Percentiles rank a stretch among this genome's conserved stretches.
phyloP scores from a whole-genome alignment of 257 asterid species.

The Nicotiana attenuata region DNA sequence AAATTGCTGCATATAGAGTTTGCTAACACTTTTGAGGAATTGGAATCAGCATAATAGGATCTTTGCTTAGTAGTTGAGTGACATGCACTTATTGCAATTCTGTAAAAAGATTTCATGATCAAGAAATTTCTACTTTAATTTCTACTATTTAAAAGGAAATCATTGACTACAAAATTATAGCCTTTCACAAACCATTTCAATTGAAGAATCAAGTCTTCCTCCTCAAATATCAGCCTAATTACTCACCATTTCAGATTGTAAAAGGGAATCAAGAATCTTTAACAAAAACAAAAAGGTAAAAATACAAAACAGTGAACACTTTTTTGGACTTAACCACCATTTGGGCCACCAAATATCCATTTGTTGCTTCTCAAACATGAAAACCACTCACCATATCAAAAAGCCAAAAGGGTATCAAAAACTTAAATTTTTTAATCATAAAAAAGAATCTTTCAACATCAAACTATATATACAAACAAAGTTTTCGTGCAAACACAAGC shows the following conservation, averaged over 20 bases:
- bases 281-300: neutral
- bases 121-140: neutral
- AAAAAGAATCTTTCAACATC: neutral
- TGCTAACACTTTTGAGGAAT: too few species aligned
- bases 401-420: neutral
- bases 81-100: too few species aligned
- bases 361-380: neutral
- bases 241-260: constrained; percentile 8
- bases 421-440: neutral
- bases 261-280: neutral
- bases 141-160: neutral
- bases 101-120: too few species aligned
- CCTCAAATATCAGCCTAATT: neutral
- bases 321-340: constrained; percentile 3
- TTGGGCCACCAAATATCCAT: constrained; percentile 9
- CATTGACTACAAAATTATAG: neutral
- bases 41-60: too few species aligned
- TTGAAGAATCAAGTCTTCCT: neutral
- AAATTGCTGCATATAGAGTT: too few species aligned
- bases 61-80: too few species aligned
- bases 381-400: neutral
- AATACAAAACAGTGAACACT: neutral
- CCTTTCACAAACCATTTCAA: neutral
- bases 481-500: neutral
- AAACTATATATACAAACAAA: neutral